Conservation (phyloP, 2,329 filamentous ascomycete genomes). For the Scopulariopsis brevicaulis region DNA sequence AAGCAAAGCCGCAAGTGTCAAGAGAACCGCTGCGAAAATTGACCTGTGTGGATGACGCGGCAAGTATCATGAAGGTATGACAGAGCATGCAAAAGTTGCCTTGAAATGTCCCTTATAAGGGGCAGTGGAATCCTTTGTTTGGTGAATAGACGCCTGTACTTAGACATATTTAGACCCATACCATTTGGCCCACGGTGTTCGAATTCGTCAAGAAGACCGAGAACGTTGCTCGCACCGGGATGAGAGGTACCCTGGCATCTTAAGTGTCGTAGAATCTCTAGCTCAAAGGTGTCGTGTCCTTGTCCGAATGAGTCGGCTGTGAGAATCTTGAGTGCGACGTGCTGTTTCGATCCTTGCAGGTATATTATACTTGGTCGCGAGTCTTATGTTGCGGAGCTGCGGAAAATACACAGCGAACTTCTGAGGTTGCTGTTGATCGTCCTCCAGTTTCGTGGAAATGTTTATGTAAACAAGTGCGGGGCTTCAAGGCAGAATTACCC, state of each 20-base stretch:
- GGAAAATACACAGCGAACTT: no score
- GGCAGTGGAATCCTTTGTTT: conserved; percentile 6
- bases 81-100: conserved; percentile 10
- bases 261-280: conserved; percentile 10
- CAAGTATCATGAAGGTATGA: conserved; percentile 11
- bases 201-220: conserved; percentile 13
- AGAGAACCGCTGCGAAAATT: background rate
- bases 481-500: no score
- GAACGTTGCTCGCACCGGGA: conserved; percentile 7
- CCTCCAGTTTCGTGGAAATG: no score
- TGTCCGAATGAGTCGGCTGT: conserved; percentile 9
- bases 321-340: conserved; percentile 18
- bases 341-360: conserved; percentile 7
- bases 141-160: conserved; percentile 9
- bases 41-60: conserved; percentile 12
- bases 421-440: no score
- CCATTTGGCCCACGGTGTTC: conserved; percentile 17
- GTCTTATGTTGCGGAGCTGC: no score
- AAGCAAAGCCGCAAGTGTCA: no score
- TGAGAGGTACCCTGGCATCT: background rate
- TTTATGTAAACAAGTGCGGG: no score
- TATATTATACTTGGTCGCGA: no score
- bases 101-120: conserved; percentile 9
- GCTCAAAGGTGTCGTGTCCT: conserved; percentile 9
- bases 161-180: conserved; percentile 14